A percentile compares a stretch with the other conserved stretches of the same genome.
phyloP scores from a whole-genome alignment of 192 early-diverging fungal species.

The Funneliformis geosporum region DNA sequence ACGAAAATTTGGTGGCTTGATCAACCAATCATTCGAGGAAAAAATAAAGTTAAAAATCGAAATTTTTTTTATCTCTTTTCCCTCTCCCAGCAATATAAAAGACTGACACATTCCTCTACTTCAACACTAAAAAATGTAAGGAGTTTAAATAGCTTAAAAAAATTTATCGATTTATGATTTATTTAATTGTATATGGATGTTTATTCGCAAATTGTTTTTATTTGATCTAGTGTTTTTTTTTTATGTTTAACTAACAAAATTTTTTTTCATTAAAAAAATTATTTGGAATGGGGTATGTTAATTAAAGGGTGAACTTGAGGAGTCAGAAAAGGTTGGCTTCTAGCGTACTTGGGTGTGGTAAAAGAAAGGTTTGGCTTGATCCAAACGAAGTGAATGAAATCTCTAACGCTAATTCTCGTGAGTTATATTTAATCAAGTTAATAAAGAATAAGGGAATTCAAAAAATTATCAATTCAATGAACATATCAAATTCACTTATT shows the following conservation, averaged over 20 bases:
- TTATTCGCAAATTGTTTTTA: not conserved
- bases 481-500: no score
- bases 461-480: no score
- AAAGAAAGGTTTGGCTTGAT: constrained; percentile 99
- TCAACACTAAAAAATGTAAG: constrained; percentile 1
- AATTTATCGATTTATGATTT: not conserved
- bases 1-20: no score
- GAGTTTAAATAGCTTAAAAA: not conserved
- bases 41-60: no score
- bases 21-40: no score
- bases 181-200: not conserved
- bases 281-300: not conserved
- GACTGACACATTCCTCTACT: constrained; percentile 5
- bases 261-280: not conserved
- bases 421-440: constrained; percentile 40
- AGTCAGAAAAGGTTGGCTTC: constrained; percentile 96
- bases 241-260: not conserved
- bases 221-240: not conserved
- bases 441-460: no score
- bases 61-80: not conserved
- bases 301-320: constrained; percentile 67
- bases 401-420: constrained; percentile 96
- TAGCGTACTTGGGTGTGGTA: constrained; percentile 94
- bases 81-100: not conserved
- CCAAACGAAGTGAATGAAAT: constrained; percentile 95